These are phyloP conservation scores for Suhomyces sp. DNA, from an alignment of 805 yeast species.

Conservation along the genomic window DNA sequence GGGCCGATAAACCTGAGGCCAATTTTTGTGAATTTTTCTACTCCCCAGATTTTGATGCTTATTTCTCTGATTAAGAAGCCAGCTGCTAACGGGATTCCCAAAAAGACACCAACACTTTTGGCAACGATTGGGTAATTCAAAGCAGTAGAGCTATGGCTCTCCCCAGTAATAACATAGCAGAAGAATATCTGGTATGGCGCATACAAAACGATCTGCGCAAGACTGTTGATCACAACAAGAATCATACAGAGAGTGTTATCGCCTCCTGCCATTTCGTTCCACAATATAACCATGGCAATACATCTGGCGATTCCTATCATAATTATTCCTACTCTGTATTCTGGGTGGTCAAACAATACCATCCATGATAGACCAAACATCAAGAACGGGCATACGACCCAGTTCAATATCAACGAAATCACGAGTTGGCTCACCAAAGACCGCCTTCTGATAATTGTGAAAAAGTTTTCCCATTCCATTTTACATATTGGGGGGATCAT, in stretches of 20 bases:
- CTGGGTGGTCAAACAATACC: constrained; percentile 44
- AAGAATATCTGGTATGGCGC: constrained; percentile 52
- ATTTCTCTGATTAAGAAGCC: constrained; percentile 43
- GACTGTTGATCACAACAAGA: constrained; percentile 49
- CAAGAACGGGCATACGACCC: constrained; percentile 55
- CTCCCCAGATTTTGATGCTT: constrained; percentile 24
- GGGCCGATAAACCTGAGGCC: constrained; percentile 46
- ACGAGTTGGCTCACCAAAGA: constrained; percentile 4
- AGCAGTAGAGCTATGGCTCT: constrained; percentile 17
- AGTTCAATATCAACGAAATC: constrained; percentile 47
- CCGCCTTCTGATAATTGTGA: constrained; percentile 8
- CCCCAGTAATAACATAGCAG: constrained; percentile 40
- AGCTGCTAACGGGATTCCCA: constrained; percentile 51
- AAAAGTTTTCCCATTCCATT: constrained; percentile 48
- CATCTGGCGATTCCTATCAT: constrained; percentile 61
- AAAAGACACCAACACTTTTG: constrained; percentile 48
- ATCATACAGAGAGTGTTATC: constrained; percentile 50
- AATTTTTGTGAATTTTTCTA: constrained; percentile 27
- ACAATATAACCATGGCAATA: constrained; percentile 60
- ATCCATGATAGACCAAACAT: constrained; percentile 59
- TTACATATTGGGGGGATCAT: constrained; percentile 57
- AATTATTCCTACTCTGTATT: constrained; percentile 52
- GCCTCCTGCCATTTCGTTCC: constrained; percentile 57
- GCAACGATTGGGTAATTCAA: constrained; percentile 39
- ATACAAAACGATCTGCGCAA: constrained; percentile 49